Evolutionary conservation across 129 eudicot species (phyloP), one percentile per base, ranked within the genome.

Genomic region (Flaveria bidentis): DNA sequence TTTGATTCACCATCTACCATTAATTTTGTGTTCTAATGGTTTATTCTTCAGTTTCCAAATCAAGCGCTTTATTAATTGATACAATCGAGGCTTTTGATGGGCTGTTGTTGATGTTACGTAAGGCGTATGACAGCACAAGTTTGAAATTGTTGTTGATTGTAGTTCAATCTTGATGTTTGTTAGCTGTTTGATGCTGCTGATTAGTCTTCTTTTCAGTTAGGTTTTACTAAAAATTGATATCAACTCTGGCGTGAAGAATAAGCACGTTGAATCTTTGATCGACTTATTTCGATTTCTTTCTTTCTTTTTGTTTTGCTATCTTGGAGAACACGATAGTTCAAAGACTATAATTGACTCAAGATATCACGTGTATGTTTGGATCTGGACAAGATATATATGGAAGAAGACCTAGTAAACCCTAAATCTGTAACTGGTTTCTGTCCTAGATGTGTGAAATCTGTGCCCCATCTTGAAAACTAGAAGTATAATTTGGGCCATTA

Each of bases 101-200:
- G 0, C 60, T 70, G 44, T 58, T 71, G 50, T 63, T 26, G 67
- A 51, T 72, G 3, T 39, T 39, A 28, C 11, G 6, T n/a, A 30
- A 23, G 71, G 25, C 28, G 6, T 78, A 20, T 61, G 20, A 16
- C 13, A 51, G 13, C 20, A 33, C 14, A 61, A 47, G 65, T 61
- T 62, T 47, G 26, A 9, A 71, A 13, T 47, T 58, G 4, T 22
- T 33, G 53, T 16, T 78, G 72, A 60, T 78, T 53, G 50, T 44
- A 18, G 36, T 77, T 77, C 69, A 77, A 69, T 68, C 17, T 57
- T 33, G 69, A 69, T 78, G 70, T 57, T 77, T 42, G 61, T 70
- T 69, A 58, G 71, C 53, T 30, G 71, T 78, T 78, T 25, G 69
- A 33, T 78, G 62, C 52, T 26, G 52, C 68, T 69, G 70, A 46